A percentile compares a stretch with the other conserved stretches of the same genome.
These are phyloP conservation scores for Colletotrichum incanum DNA, from an alignment of 2,329 filamentous ascomycete species.

Conservation along the genomic window DNA sequence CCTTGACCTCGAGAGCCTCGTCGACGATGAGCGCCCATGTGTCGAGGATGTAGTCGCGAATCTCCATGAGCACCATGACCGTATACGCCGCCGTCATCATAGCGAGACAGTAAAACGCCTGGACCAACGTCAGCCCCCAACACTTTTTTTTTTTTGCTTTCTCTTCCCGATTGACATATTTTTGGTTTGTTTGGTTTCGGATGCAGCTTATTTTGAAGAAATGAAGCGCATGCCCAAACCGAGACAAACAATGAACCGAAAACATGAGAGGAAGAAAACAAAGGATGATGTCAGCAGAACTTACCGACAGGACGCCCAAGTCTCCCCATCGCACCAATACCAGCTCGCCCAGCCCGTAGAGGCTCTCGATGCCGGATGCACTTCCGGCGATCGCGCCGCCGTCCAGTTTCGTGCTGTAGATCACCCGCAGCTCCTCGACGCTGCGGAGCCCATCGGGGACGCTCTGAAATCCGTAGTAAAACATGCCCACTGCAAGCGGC, in stretches of 20 bases:
- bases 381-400: not conserved
- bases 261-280: not conserved
- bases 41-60: slow-evolving; percentile 41
- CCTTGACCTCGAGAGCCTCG: slow-evolving; percentile 42
- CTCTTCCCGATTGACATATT: not conserved
- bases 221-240: slow-evolving; percentile 18
- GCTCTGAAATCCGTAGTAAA: slow-evolving; percentile 40
- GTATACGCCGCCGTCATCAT: slow-evolving; percentile 43
- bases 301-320: slow-evolving; percentile 38
- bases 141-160: not conserved
- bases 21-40: slow-evolving; percentile 40
- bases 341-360: slow-evolving; percentile 39
- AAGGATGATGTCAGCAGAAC: slow-evolving; percentile 25
- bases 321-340: slow-evolving; percentile 40
- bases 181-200: not conserved
- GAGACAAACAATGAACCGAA: slow-evolving; percentile 9
- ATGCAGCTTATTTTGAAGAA: not conserved
- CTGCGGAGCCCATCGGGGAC: slow-evolving; percentile 30
- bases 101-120: slow-evolving; percentile 42
- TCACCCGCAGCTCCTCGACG: slow-evolving; percentile 33
- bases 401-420: slow-evolving; percentile 12
- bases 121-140: slow-evolving; percentile 19
- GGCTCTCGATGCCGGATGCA: slow-evolving; percentile 33
- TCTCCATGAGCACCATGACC: slow-evolving; percentile 38
- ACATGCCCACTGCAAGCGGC: slow-evolving; percentile 35